Evolutionary conservation across 108 stramenopile genomes (phyloP).

Genomic region (Parmales sp.): DNA sequence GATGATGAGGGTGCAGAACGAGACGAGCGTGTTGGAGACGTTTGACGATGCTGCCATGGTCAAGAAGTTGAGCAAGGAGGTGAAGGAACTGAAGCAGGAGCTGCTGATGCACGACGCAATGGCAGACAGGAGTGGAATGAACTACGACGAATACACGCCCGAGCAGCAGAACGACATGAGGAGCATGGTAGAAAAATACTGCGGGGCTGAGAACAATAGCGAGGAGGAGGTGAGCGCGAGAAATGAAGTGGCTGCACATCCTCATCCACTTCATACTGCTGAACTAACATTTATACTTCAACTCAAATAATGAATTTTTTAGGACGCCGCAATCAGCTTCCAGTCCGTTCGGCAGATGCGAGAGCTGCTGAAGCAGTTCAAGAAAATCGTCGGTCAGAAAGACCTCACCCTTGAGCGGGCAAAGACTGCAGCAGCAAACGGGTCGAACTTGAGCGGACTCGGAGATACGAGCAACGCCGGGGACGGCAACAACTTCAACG

Average conservation of each 20-base stretch:
- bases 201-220: constrained; percentile 3
- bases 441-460: background rate
- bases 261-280: no score
- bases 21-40: constrained; percentile 17
- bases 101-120: constrained; percentile 56
- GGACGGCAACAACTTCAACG: background rate
- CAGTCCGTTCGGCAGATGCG: constrained; percentile 43
- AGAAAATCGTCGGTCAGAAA: constrained; percentile 24
- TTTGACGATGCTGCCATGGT: constrained; percentile 30
- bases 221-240: no score
- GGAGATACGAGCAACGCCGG: background rate
- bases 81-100: constrained; percentile 50
- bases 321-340: constrained; percentile 18
- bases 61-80: constrained; percentile 30
- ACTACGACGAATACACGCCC: constrained; percentile 47
- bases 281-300: background rate
- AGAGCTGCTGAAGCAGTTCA: constrained; percentile 46
- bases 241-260: no score
- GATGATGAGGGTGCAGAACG: constrained; percentile 52
- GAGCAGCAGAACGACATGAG: constrained; percentile 34
- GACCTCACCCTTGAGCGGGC: constrained; percentile 14
- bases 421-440: background rate
- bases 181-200: background rate
- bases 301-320: background rate
- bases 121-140: constrained; percentile 34